phyloP scores from a whole-genome alignment of 2,329 filamentous ascomycete genomes.

The Beauveria varroae region DNA sequence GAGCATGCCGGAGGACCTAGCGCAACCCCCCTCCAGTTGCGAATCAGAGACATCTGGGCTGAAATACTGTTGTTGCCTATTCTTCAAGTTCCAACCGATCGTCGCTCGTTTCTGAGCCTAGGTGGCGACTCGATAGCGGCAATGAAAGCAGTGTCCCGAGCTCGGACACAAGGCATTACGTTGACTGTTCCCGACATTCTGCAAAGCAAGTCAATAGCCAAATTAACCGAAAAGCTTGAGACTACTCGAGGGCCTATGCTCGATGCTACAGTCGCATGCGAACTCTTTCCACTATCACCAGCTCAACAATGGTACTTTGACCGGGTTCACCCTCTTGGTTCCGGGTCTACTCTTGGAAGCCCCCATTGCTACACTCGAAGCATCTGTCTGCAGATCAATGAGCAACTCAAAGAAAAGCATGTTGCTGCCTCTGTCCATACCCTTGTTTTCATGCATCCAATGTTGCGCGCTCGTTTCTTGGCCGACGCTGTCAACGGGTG shows the following conservation, averaged over 20 bases:
- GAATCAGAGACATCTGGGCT: slow-evolving; percentile 21
- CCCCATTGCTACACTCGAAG: background rate
- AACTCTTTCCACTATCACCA: background rate
- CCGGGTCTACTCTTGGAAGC: background rate
- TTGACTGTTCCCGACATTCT: slow-evolving; percentile 8
- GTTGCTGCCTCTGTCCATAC: background rate
- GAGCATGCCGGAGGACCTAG: background rate
- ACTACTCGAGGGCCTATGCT: background rate
- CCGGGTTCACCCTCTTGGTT: background rate
- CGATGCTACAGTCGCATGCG: background rate
- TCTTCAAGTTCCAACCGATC: background rate
- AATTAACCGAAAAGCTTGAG: background rate
- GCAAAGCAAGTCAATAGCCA: background rate
- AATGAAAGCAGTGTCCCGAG: slow-evolving; percentile 15
- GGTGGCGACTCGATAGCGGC: slow-evolving; percentile 18
- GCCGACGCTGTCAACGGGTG: background rate
- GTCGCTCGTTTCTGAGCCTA: slow-evolving; percentile 13
- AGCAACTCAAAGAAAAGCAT: background rate
- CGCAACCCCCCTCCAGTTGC: slow-evolving; percentile 14
- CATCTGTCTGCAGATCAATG: background rate
- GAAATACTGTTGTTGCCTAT: slow-evolving; percentile 1
- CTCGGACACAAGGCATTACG: slow-evolving; percentile 8
- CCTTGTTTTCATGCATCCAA: background rate
- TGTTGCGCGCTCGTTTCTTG: background rate
- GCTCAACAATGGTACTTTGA: background rate